Percentiles rank a stretch among this genome's conserved stretches.
These are phyloP conservation scores for Talaromyces sp. DNA, from an alignment of 2,329 filamentous ascomycete species.

Conservation along the genomic window DNA sequence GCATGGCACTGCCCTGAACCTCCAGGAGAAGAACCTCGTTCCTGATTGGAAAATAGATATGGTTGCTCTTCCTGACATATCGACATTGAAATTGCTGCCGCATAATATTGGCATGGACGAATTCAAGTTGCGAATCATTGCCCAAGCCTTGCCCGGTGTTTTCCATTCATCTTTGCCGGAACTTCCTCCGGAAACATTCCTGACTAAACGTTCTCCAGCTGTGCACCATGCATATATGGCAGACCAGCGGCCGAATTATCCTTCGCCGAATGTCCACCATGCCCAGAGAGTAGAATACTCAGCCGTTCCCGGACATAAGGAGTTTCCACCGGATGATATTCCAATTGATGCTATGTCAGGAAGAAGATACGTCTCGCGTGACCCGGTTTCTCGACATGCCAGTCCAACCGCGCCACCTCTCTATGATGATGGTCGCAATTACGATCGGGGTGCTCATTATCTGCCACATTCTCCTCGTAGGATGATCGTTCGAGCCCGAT, in stretches of 20 bases:
- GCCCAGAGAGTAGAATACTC: not conserved
- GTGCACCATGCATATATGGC: conserved; percentile 5
- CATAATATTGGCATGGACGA: conserved; percentile 51
- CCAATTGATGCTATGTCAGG: not conserved
- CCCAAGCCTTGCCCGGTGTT: conserved; percentile 51
- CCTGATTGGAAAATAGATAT: conserved; percentile 61
- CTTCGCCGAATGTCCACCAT: conserved; percentile 6
- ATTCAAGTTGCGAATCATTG: conserved; percentile 53
- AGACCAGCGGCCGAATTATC: conserved; percentile 3
- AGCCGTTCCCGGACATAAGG: not conserved
- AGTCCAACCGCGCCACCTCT: not conserved
- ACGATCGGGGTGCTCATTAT: conserved; percentile 1
- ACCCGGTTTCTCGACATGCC: not conserved
- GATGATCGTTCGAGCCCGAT: conserved; percentile 1
- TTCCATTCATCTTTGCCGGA: conserved; percentile 27
- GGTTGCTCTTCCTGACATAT: conserved; percentile 58
- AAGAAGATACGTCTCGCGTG: not conserved
- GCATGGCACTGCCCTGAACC: conserved; percentile 23
- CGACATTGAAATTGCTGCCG: conserved; percentile 20
- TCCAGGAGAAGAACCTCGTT: conserved; percentile 28
- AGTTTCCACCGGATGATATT: not conserved
- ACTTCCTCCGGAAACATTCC: conserved; percentile 9
- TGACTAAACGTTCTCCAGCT: conserved; percentile 13
- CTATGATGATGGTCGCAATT: conserved; percentile 7
- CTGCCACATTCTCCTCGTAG: conserved; percentile 3